Percentiles rank a stretch among this genome's conserved stretches.
Evolutionary conservation across 2,329 filamentous ascomycete genomes (phyloP).

Genomic region (Fusarium sp.): DNA sequence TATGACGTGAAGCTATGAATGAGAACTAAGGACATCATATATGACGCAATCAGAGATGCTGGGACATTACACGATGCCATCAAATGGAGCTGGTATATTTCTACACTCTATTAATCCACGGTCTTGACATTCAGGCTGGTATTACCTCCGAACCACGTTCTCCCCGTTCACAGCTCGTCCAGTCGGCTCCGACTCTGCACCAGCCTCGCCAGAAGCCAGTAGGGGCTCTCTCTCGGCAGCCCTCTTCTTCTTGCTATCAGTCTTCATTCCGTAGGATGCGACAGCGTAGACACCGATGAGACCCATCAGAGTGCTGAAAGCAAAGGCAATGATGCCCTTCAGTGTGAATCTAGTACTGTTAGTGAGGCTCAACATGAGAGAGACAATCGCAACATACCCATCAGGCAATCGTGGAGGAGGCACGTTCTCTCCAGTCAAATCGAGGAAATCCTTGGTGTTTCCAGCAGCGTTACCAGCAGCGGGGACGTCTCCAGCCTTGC

Average conservation of each 20-base stretch:
- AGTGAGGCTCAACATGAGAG: not conserved
- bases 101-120: not conserved
- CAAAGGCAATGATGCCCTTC: constrained; percentile 78
- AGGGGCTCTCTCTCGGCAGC: constrained; percentile 41
- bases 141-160: constrained; percentile 8
- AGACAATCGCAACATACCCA: constrained; percentile 58
- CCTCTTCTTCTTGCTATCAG: constrained; percentile 18
- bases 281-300: constrained; percentile 76
- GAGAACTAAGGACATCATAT: not conserved
- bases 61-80: not conserved
- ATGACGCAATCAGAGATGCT: not conserved
- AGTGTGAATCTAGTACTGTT: constrained; percentile 67
- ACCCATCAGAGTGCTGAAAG: constrained; percentile 77
- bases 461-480: constrained; percentile 79
- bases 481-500: constrained; percentile 62
- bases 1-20: not conserved
- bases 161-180: not conserved
- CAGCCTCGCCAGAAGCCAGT: constrained; percentile 20
- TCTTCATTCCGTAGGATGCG: constrained; percentile 68
- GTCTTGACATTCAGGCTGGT: not conserved
- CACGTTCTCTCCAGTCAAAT: constrained; percentile 71
- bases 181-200: not conserved
- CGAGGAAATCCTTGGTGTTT: constrained; percentile 72
- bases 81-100: constrained; percentile 6
- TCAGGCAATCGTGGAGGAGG: constrained; percentile 68